These are phyloP conservation scores for Starmerella vitae DNA, from an alignment of 805 yeast species.

Conservation along the genomic window DNA sequence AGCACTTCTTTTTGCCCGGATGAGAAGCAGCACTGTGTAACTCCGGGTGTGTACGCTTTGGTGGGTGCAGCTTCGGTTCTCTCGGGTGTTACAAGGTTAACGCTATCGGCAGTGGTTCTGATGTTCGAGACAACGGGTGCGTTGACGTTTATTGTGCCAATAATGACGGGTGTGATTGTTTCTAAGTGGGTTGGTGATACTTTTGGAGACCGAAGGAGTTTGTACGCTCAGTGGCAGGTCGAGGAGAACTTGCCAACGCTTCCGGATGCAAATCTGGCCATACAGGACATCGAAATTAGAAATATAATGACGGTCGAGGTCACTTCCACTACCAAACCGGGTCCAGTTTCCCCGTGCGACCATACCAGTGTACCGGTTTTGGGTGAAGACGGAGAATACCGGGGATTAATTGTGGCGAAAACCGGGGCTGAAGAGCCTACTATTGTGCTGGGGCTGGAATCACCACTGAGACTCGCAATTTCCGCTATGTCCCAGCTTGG, in stretches of 20 bases:
- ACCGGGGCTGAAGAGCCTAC: constrained; percentile 15
- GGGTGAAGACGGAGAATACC: constrained; percentile 8
- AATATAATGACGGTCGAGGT: constrained; percentile 8
- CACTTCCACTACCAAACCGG: neutral
- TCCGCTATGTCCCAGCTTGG: constrained; percentile 14
- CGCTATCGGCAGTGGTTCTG: constrained; percentile 67
- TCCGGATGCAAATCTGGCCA: constrained; percentile 7
- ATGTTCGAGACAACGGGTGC: constrained; percentile 81
- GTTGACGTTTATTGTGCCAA: constrained; percentile 65
- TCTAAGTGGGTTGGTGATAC: constrained; percentile 62
- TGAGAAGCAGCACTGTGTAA: constrained; percentile 40
- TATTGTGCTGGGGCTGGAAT: constrained; percentile 10
- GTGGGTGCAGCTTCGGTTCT: constrained; percentile 78
- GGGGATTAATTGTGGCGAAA: constrained; percentile 7
- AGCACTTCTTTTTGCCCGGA: constrained; percentile 28
- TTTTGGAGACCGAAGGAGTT: constrained; percentile 38
- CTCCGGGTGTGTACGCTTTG: constrained; percentile 79
- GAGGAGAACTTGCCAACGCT: constrained; percentile 6
- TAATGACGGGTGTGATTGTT: constrained; percentile 69
- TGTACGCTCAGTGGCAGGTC: constrained; percentile 15
- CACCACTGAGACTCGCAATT: constrained; percentile 11
- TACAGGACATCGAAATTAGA: constrained; percentile 11
- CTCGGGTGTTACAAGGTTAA: constrained; percentile 68
- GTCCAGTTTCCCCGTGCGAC: neutral
- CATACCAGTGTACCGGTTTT: constrained; percentile 14